Base-by-base conservation (phyloP, 2,329 filamentous ascomycete genomes). In the Calycina marina region DNA sequence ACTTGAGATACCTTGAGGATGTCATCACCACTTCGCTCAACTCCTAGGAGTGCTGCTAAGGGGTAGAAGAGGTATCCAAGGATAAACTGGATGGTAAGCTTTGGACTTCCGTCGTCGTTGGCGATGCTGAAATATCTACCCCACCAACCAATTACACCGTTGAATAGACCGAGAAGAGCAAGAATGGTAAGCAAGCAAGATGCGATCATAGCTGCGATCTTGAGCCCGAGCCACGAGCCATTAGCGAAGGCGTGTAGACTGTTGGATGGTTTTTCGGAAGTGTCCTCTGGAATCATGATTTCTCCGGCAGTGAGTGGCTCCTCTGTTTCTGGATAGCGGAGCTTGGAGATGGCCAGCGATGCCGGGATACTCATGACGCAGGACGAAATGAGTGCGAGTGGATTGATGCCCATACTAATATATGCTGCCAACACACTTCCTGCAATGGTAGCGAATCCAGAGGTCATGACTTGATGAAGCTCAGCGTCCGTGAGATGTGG, bases 351-450 rank as follows among this genome's bases (percentile, higher is more conserved):
- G 31, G 85, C 85, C 10, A 94, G 67, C 3, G 84, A 92, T 1
- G 85, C 85, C 0, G 86, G 86, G 42, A 93, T 93, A 47, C 79
- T 86, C 86, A 94, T 94, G 54, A 93, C 85, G 52, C 85, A 93
- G 5, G 81, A 86, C 2, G 83, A 93, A 16, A 93, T 78, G 28
- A 94, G 65, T 3, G 82, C 85, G 54, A 92, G 79, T 1, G 81
- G 65, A 54, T 85, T 90, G 34, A 93, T 65, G 25, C 85, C 85
- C 47, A 93, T 72, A 16, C 65, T 62, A 41, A 93, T 86, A 56
- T 93, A 94, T 10, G 80, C 81, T 16, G 90, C 77, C 22, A 94
- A 62, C 9, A 92, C 82, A 48, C 77, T 84, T 39, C 86, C 86
- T 9, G 85, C 81, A 47, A 94, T 93, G 28, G 86, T 93, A 14